Base-by-base conservation (phyloP, 2,329 filamentous ascomycete species). In the Zymoseptoria crescenta region DNA sequence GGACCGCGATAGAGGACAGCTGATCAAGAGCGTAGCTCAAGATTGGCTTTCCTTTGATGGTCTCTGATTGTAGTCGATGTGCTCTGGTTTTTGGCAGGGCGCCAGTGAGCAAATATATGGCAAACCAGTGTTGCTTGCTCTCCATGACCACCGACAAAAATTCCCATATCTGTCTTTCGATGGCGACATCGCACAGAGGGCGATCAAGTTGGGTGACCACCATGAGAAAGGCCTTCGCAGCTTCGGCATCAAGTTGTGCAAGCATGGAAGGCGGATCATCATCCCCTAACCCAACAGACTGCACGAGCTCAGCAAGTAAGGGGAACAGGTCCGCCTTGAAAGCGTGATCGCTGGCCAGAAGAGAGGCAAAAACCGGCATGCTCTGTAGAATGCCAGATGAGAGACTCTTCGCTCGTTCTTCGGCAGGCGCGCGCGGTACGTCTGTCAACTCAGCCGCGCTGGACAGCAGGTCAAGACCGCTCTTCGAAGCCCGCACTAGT, bases 91-190 rank as follows among this genome's bases (percentile, higher is more conserved):
- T 89, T 3, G 93, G 91, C 0, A 91, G 91, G 69, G 86, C 87
- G 21, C 92, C 94, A 6, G 91, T 96, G 48, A 97, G 83, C 8
- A 99, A 80, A 70, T 92, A 96, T 62, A 96, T 90, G 0, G 93
- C 90, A 77, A 99, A 89, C 89, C 93, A 97, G 70, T 96, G 92
- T 72, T 99, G 94, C 63, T 91, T 87, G 71, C 91, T 92, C 65
- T 88, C 88, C 61, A 99, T 83, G 52, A 97, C 87, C 2, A 87
- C 86, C 2, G 92, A 89, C 56, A 97, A 85, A 69, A 99, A 86
- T 58, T 83, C 84, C 94, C 93, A 99, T 20, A 91, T 87, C 7
- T 81, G 79, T 49, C 84, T 82, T 49, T 88, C 84, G 56, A 91
- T 83, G 5, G 79, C 73, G 1, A 81, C 75, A 65, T 91, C 80